Evolutionary conservation across 75 land plant species (phyloP).

Genomic region (Chamaecyparis obtusa): DNA sequence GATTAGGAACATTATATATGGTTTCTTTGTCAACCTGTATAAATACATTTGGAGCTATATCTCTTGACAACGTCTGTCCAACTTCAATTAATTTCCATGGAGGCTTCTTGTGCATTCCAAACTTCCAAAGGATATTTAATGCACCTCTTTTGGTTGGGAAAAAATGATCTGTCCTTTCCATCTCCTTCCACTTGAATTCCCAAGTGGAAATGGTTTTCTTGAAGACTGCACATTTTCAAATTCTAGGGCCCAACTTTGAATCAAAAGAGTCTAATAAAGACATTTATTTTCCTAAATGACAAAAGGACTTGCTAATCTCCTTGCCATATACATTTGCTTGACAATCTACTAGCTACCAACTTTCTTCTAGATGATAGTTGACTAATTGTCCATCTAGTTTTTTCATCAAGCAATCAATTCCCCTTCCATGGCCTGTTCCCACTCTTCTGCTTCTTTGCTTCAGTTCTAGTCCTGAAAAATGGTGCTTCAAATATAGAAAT

Average conservation of each 20-base stretch:
- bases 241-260: not conserved
- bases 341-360: not conserved
- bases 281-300: not conserved
- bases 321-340: not conserved
- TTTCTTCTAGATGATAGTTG: not conserved
- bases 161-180: not conserved
- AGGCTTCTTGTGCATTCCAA: not conserved
- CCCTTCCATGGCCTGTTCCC: not conserved
- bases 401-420: not conserved
- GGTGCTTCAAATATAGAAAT: not conserved
- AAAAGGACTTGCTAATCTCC: not conserved
- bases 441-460: not conserved
- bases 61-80: not conserved
- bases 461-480: not conserved
- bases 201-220: not conserved
- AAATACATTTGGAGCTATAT: not conserved
- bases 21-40: not conserved
- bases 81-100: not conserved
- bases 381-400: not conserved
- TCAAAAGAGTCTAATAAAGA: not conserved
- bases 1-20: not conserved
- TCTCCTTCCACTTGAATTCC: not conserved
- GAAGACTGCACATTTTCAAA: too few species aligned
- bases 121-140: not conserved
- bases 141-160: not conserved